A percentile compares a stretch with the other conserved stretches of the same genome.
Evolutionary conservation across 345 rosid genomes (phyloP).

Genomic region (Gynandropsis gynandra): DNA sequence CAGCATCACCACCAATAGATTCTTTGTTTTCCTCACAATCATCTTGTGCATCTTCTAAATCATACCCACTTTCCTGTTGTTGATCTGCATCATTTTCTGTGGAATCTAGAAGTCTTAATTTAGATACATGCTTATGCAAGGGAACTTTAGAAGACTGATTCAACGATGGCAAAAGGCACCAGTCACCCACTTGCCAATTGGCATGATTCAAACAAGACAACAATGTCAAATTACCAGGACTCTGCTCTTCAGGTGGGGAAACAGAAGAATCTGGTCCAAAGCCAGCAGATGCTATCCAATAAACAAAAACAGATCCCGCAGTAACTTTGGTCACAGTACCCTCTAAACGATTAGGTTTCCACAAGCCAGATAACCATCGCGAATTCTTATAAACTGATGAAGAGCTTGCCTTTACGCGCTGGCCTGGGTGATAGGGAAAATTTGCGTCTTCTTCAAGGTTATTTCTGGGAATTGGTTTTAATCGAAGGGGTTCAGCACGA

Average conservation of each 20-base stretch:
- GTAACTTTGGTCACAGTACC: constrained; percentile 91
- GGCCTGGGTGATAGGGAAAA: constrained; percentile 84
- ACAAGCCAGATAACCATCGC: constrained; percentile 72
- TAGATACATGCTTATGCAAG: constrained; percentile 46
- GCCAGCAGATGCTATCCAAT: constrained; percentile 97
- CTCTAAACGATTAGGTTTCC: constrained; percentile 85
- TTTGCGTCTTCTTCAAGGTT: constrained; percentile 76
- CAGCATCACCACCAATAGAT: constrained; percentile 33
- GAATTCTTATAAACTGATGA: neutral
- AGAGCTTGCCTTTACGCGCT: constrained; percentile 78
- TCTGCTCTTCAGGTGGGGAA: constrained; percentile 90
- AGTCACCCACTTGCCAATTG: constrained; percentile 93
- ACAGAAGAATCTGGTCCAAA: constrained; percentile 80
- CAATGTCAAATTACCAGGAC: constrained; percentile 74
- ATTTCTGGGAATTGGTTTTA: constrained; percentile 59
- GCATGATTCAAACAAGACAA: constrained; percentile 84
- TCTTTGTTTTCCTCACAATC: constrained; percentile 39
- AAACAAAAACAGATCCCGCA: constrained; percentile 75
- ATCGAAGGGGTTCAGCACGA: constrained; percentile 66
- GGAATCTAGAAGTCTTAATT: constrained; percentile 44
- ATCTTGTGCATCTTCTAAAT: constrained; percentile 43
- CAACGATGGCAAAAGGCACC: constrained; percentile 67
- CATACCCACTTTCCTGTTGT: constrained; percentile 31
- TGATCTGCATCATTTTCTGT: constrained; percentile 27
- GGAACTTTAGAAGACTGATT: constrained; percentile 35